Evolutionary conservation across 2,329 filamentous ascomycete genomes (phyloP), one percentile per base, ranked within the genome.

Genomic region (Ceratocystis lukuohia): DNA sequence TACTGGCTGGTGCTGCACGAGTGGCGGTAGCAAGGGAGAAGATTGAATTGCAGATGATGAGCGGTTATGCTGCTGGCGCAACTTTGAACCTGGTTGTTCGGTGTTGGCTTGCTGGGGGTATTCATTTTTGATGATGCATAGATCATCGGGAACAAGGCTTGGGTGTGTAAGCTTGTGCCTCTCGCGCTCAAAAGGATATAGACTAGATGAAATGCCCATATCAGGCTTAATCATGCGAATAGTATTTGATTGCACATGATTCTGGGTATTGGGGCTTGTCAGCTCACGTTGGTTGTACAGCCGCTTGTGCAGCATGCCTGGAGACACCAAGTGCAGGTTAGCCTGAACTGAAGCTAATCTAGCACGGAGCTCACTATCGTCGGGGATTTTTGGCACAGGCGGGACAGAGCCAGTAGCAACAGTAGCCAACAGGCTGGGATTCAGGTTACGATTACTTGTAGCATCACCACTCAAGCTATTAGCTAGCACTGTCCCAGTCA

Each of bases 71-170:
- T 59, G 28, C 5, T 59, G 56, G 56, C n/a, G 56, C 15, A 59
- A n/a, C 7, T 15, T 37, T 10, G 30, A 33, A 1, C 17, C 15
- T 30, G 56, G 28, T 8, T 59, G 25, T 37, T 7, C 37, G 41
- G 5, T 6, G 61, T 25, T 22, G 25, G 41, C 20, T 5, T 62
- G 17, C 12, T n/a, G 61, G 22, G 15, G 46, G 17, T 5, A 17
- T 25, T 5, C 61, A 10, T 57, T 59, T 28, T 67, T 67, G 30
- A 37, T 48, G n/a, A 67, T 62, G n/a, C 53, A 28, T 15, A 67
- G 57, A 2, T 67, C 66, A 28, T 62, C 66, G 2, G 66, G 63
- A 5, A 57, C 66, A 17, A 67, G 46, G 12, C 63, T 62, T 5
- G 63, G 62, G 25, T 65, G 61, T 3, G 62, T 67, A n/a, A 67